These are phyloP conservation scores for Nicotiana obtusifolia DNA, from an alignment of 257 asterid genomes.

Conservation along the genomic window DNA sequence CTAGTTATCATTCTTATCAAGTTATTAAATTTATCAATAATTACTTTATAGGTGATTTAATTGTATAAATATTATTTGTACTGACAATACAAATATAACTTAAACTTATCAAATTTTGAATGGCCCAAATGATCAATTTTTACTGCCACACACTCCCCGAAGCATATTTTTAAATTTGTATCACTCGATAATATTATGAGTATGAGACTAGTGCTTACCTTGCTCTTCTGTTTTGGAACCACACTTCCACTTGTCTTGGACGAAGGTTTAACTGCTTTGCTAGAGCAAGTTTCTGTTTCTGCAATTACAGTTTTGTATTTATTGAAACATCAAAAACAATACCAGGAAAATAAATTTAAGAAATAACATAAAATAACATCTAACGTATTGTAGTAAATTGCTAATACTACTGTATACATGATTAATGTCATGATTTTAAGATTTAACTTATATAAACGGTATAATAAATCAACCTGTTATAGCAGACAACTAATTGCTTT, in stretches of 20 bases:
- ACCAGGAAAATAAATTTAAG: background rate
- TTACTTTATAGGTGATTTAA: no score
- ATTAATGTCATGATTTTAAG: background rate
- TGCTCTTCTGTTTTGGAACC: constrained; percentile 96
- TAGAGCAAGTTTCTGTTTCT: constrained; percentile 75
- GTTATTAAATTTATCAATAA: no score
- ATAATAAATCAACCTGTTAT: no score
- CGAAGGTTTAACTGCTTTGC: constrained; percentile 85
- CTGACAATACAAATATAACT: no score
- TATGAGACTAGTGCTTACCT: constrained; percentile 51
- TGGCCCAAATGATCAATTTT: no score
- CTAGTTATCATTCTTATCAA: no score
- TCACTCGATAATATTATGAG: no score
- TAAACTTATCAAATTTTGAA: no score
- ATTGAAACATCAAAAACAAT: background rate
- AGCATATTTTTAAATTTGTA: no score
- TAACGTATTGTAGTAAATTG: background rate
- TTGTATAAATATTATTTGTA: no score
- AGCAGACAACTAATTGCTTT: no score
- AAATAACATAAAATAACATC: background rate
- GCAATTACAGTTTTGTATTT: constrained; percentile 10
- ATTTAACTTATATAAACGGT: background rate
- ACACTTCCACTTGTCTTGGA: constrained; percentile 92
- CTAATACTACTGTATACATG: background rate
- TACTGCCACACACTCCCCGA: no score